Conservation (phyloP, 2,329 filamentous ascomycete genomes). For the Hypoxylon sp. region DNA sequence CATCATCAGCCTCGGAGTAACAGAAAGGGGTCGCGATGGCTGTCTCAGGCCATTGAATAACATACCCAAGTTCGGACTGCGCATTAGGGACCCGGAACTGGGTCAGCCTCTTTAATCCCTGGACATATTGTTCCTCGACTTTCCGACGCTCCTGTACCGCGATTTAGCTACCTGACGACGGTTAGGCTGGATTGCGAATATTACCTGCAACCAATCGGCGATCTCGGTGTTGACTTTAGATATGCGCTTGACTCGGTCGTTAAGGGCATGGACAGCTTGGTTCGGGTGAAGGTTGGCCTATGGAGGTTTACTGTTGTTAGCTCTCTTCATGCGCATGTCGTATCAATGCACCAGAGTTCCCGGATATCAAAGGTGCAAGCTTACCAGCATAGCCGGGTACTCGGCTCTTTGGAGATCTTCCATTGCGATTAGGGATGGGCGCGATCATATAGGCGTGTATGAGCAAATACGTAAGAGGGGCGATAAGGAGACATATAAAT, state of each 20-base stretch:
- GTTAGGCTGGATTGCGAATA: conserved; percentile 44
- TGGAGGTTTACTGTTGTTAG: conserved; percentile 31
- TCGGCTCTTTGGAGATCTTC: conserved; percentile 86
- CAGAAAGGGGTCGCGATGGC: conserved; percentile 13
- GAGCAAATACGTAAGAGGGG: conserved; percentile 46
- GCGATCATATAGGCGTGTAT: conserved; percentile 54
- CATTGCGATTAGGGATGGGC: conserved; percentile 63
- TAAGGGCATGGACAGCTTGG: conserved; percentile 85
- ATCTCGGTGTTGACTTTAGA: conserved; percentile 89
- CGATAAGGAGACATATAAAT: conserved; percentile 51
- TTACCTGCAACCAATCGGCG: conserved; percentile 96
- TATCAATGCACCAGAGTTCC: background rate
- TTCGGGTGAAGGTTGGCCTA: conserved; percentile 85
- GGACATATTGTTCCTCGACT: conserved; percentile 91
- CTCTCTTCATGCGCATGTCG: conserved; percentile 29
- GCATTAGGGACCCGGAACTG: conserved; percentile 81
- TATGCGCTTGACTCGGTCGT: conserved; percentile 90
- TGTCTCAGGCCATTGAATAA: conserved; percentile 38
- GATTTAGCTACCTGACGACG: conserved; percentile 34
- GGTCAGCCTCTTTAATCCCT: conserved; percentile 84
- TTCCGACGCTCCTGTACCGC: conserved; percentile 84
- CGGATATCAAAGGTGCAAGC: conserved; percentile 55
- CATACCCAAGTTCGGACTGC: conserved; percentile 88
- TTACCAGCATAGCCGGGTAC: conserved; percentile 95
- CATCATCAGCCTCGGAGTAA: conserved; percentile 39